phyloP scores from a whole-genome alignment of 169 alveolate genomes.

The Sarcocystis neurona region DNA sequence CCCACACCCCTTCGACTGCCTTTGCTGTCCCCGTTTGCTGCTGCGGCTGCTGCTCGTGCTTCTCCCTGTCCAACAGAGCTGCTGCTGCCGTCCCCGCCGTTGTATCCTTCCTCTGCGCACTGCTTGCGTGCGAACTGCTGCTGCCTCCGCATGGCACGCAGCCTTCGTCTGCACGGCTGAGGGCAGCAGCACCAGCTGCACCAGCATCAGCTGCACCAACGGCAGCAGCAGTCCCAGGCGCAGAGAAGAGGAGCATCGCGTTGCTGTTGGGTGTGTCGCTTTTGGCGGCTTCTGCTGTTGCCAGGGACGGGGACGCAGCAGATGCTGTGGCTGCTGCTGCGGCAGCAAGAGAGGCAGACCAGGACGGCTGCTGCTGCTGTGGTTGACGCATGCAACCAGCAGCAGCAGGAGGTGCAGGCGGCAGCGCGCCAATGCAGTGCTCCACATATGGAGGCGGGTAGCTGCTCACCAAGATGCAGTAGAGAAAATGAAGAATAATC shows the following conservation, averaged over 20 bases:
- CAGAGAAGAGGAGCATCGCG: too few relatives aligned
- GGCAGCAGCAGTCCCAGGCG: neutral
- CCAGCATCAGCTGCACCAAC: neutral
- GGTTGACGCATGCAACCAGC: neutral
- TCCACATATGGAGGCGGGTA: conserved; percentile 45
- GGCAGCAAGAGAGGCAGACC: neutral
- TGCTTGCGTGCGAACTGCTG: too few relatives aligned
- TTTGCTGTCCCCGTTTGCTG: neutral
- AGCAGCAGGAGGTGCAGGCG: neutral
- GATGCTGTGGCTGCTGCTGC: too few relatives aligned
- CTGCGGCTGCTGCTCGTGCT: neutral
- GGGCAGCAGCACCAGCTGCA: too few relatives aligned
- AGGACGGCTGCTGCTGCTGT: too few relatives aligned
- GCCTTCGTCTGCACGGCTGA: too few relatives aligned
- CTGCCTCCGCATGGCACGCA: too few relatives aligned
- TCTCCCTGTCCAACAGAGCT: neutral
- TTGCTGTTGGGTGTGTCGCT: neutral
- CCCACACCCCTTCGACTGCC: conserved; percentile 30
- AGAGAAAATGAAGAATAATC: conserved; percentile 13
- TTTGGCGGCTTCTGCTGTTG: too few relatives aligned
- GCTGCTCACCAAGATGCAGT: conserved; percentile 11
- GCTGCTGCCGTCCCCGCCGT: neutral
- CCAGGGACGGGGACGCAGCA: too few relatives aligned
- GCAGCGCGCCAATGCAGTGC: neutral
- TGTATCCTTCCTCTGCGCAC: neutral